Conservation (phyloP, 495 filamentous ascomycete species). For the Penicillium odoratum region DNA sequence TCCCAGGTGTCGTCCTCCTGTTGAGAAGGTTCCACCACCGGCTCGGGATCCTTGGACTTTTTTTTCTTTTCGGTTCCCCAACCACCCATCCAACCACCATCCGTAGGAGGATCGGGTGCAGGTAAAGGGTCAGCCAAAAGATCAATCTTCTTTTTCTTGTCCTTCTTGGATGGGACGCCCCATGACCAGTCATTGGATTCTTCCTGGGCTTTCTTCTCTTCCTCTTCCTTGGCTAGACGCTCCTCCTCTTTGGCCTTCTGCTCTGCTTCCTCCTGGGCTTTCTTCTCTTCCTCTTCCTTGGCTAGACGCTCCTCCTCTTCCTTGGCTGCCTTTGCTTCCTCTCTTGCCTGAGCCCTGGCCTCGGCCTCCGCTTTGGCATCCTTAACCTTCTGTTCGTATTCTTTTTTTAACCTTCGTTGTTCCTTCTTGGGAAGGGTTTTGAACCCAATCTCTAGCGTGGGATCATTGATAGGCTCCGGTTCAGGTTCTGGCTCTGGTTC, state of each 20-base stretch:
- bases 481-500: conserved; percentile 14
- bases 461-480: conserved; percentile 13
- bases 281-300: conserved; percentile 22
- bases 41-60: conserved; percentile 34
- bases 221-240: too few relatives aligned
- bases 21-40: conserved; percentile 19
- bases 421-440: conserved; percentile 29
- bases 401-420: conserved; percentile 37
- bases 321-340: conserved; percentile 18
- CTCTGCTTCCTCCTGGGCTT: conserved; percentile 14
- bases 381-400: conserved; percentile 26
- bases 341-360: conserved; percentile 6
- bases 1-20: conserved; percentile 46
- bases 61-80: conserved; percentile 43
- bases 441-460: conserved; percentile 20
- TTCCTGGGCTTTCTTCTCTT: conserved; percentile 2
- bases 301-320: conserved; percentile 12
- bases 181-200: conserved; percentile 35
- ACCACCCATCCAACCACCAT: conserved; percentile 31
- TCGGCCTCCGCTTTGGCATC: conserved; percentile 17
- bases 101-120: conserved; percentile 20
- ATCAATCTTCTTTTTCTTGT: conserved; percentile 43
- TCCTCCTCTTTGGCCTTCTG: conserved; percentile 13
- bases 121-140: conserved; percentile 30
- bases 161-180: conserved; percentile 33